Percentiles rank a stretch among this genome's conserved stretches.
Evolutionary conservation across 2,329 filamentous ascomycete genomes (phyloP).

Genomic region (Pseudocercospora fuligena): DNA sequence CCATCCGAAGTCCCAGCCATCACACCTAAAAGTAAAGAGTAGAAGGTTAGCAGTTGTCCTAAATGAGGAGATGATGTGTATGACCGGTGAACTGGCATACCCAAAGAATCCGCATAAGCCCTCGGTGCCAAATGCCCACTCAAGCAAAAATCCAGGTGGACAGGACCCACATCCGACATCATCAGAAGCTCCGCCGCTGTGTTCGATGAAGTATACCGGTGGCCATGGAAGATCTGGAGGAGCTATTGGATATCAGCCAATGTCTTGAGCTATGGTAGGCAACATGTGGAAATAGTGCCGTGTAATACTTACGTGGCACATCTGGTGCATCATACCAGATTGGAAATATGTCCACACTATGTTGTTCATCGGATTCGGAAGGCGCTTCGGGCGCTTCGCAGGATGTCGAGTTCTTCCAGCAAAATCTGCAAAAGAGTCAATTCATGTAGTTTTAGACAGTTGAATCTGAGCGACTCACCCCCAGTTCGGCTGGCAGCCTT

Average conservation of each 20-base stretch:
- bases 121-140: constrained; percentile 4
- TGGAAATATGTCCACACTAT: constrained; percentile 18
- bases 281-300: not conserved
- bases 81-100: not conserved
- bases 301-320: constrained; percentile 6
- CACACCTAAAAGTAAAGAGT: not conserved
- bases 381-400: constrained; percentile 15
- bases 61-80: not conserved
- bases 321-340: constrained; percentile 14
- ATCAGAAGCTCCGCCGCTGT: not conserved
- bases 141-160: not conserved
- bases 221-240: constrained; percentile 11
- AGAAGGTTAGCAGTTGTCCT: not conserved
- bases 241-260: not conserved
- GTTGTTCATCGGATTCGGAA: constrained; percentile 12
- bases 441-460: not conserved
- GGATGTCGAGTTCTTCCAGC: constrained; percentile 26
- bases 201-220: constrained; percentile 3
- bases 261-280: not conserved
- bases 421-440: constrained; percentile 4
- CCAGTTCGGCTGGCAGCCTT: constrained; percentile 26
- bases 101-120: constrained; percentile 12
- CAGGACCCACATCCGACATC: constrained; percentile 8
- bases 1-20: not conserved
- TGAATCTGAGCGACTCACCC: not conserved